Evolutionary conservation across 2,329 filamentous ascomycete species (phyloP).

Genomic region (Gnomoniopsis smithogilvyi): DNA sequence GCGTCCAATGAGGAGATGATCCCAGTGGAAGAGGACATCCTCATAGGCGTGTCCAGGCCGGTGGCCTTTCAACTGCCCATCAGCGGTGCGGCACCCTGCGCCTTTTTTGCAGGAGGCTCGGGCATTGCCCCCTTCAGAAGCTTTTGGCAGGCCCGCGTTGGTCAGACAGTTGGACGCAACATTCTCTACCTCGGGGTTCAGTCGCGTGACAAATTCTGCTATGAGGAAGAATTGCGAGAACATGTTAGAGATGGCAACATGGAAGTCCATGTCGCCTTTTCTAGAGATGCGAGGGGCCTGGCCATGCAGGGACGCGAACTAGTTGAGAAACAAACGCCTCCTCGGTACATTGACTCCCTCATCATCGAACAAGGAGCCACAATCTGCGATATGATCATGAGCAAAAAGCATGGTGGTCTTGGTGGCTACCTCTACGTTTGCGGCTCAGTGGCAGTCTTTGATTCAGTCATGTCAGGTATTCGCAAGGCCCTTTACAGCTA

Average conservation of each 20-base stretch:
- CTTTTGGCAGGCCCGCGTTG: constrained; percentile 48
- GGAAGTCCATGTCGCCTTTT: constrained; percentile 52
- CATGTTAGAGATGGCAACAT: constrained; percentile 44
- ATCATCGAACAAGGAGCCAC: constrained; percentile 49
- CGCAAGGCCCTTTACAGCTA: constrained; percentile 54
- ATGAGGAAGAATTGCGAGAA: constrained; percentile 45
- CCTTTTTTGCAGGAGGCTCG: constrained; percentile 51
- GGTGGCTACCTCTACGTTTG: constrained; percentile 48
- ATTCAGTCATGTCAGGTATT: constrained; percentile 54
- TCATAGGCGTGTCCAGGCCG: constrained; percentile 50
- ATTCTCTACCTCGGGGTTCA: constrained; percentile 51
- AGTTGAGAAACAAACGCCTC: constrained; percentile 44
- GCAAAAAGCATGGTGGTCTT: constrained; percentile 50
- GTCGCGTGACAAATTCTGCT: constrained; percentile 49
- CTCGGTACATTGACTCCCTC: constrained; percentile 50
- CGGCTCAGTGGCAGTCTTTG: constrained; percentile 45
- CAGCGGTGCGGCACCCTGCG: constrained; percentile 46
- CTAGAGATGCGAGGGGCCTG: constrained; percentile 45
- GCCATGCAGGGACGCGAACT: constrained; percentile 34
- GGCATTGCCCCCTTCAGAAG: constrained; percentile 52
- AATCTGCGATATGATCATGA: constrained; percentile 54
- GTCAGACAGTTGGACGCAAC: constrained; percentile 39
- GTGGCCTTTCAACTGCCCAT: constrained; percentile 50
- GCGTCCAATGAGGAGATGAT: constrained; percentile 35
- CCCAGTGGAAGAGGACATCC: constrained; percentile 41